Conservation (phyloP, 257 asterid species). For the Anisodus acutangulus region DNA sequence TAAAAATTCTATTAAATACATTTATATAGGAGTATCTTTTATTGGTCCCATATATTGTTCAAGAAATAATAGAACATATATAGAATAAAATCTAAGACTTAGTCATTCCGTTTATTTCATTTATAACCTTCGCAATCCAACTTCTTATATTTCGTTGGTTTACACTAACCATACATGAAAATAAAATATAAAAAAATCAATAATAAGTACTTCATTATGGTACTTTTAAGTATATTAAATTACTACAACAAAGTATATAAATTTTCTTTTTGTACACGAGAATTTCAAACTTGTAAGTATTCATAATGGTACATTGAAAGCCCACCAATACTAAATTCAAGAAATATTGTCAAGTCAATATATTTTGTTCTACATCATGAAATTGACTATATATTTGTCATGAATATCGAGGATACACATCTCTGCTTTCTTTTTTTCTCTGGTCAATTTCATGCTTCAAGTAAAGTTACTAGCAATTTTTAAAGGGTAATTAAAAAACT, state of each 20-base stretch:
- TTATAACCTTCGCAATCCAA: background rate
- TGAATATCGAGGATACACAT: background rate
- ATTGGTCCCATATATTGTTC: background rate
- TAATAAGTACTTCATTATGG: slow-evolving; percentile 18
- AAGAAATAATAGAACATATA: slow-evolving; percentile 1
- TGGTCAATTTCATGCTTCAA: slow-evolving; percentile 25
- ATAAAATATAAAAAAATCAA: background rate
- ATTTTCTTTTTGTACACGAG: background rate
- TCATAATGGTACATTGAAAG: background rate
- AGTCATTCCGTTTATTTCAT: background rate
- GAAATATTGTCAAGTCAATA: background rate
- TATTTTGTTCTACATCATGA: background rate
- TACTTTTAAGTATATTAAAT: background rate
- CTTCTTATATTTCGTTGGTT: background rate
- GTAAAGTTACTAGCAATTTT: background rate
- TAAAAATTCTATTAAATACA: too few species aligned
- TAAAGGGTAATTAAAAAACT: background rate
- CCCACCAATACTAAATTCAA: background rate
- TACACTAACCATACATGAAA: background rate
- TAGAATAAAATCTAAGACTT: background rate
- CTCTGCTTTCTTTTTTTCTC: background rate
- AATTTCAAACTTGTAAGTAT: background rate
- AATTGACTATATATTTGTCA: background rate
- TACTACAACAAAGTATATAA: too few species aligned
- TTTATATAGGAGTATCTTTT: too few species aligned